Evolutionary conservation across 768 basidiomycete species (phyloP).

Genomic region (Gautieria morchelliformis): DNA sequence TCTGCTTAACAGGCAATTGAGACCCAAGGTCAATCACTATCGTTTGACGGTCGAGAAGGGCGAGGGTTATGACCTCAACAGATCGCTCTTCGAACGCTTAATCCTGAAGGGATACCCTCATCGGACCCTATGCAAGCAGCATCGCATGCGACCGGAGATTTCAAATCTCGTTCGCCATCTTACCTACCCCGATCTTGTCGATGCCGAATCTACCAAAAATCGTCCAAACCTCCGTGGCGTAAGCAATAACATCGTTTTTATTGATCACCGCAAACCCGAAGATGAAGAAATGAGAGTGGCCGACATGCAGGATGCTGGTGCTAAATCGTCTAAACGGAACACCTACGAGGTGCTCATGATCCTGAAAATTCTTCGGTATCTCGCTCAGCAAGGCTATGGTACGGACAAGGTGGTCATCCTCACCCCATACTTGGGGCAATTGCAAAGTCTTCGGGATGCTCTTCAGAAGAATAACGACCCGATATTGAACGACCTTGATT

Average conservation of each 20-base stretch:
- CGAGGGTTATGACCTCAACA: slow-evolving; percentile 57
- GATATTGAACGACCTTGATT: slow-evolving; percentile 53
- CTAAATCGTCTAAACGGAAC: slow-evolving; percentile 53
- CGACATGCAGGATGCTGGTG: slow-evolving; percentile 37
- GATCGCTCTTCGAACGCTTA: slow-evolving; percentile 60
- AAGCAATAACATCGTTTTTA: slow-evolving; percentile 48
- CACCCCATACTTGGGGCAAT: slow-evolving; percentile 63
- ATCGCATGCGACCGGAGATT: slow-evolving; percentile 71
- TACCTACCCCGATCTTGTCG: slow-evolving; percentile 56
- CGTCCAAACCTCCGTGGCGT: slow-evolving; percentile 48
- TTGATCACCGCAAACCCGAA: slow-evolving; percentile 47
- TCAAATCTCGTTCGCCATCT: slow-evolving; percentile 49
- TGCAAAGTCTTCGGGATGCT: slow-evolving; percentile 37
- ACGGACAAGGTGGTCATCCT: slow-evolving; percentile 52
- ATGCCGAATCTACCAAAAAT: slow-evolving; percentile 41
- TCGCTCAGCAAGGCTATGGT: slow-evolving; percentile 58
- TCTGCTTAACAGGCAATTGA: slow-evolving; percentile 64
- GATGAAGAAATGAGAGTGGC: slow-evolving; percentile 33
- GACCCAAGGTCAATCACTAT: slow-evolving; percentile 65
- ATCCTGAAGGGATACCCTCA: slow-evolving; percentile 57
- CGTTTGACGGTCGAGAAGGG: slow-evolving; percentile 56
- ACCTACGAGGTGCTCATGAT: slow-evolving; percentile 48
- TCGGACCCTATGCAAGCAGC: slow-evolving; percentile 42
- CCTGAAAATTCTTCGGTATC: slow-evolving; percentile 53
- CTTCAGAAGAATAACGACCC: slow-evolving; percentile 44